These are phyloP conservation scores for Termitomyces sp. DNA, from an alignment of 768 basidiomycete species.

Conservation along the genomic window DNA sequence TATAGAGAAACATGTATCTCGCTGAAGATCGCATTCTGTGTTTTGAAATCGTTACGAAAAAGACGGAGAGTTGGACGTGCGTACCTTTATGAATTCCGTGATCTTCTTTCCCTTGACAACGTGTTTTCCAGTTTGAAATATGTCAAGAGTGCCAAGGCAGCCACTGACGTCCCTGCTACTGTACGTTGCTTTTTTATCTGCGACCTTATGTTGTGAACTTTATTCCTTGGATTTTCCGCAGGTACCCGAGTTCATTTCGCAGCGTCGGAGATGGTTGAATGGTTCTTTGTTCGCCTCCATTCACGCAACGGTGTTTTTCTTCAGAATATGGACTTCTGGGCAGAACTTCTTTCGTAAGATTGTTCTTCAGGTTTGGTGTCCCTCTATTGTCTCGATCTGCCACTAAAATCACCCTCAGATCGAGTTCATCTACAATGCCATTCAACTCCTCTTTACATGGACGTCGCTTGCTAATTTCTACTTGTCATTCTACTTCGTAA, in stretches of 20 bases:
- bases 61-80: conserved; percentile 75
- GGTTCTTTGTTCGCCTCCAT: conserved; percentile 92
- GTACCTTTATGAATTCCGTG: conserved; percentile 23
- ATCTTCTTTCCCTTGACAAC: conserved; percentile 1
- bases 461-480: conserved; percentile 92
- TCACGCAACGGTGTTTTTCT: conserved; percentile 87
- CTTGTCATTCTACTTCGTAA: conserved; percentile 88
- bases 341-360: conserved; percentile 85
- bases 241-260: conserved; percentile 92
- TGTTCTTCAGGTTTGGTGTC: conserved; percentile 45
- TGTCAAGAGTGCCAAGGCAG: conserved; percentile 90
- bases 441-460: conserved; percentile 93
- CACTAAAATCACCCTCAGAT: conserved; percentile 32
- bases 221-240: conserved; percentile 12
- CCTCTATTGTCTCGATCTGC: not conserved
- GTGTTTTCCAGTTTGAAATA: conserved; percentile 57
- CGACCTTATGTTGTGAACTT: not conserved
- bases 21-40: conserved; percentile 89
- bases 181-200: conserved; percentile 26
- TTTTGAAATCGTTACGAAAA: conserved; percentile 92
- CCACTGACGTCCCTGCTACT: conserved; percentile 92
- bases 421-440: conserved; percentile 87
- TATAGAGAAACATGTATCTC: conserved; percentile 83
- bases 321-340: conserved; percentile 87
- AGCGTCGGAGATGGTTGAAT: conserved; percentile 84